Evolutionary conservation across 129 eudicot species (phyloP).

Genomic region (Tagetes patula): DNA sequence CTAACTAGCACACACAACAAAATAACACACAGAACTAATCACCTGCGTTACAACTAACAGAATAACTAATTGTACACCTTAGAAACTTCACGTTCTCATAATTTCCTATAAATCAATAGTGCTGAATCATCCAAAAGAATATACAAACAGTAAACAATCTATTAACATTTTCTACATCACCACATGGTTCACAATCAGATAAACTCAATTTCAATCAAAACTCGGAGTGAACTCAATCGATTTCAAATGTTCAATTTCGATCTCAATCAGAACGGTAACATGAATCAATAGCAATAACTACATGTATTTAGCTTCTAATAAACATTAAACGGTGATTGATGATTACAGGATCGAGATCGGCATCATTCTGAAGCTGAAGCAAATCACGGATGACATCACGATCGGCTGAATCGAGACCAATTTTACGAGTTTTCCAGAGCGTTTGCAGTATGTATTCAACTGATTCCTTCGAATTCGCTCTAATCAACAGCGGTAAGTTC

Average conservation of each 20-base stretch:
- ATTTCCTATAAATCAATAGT: too few relatives aligned
- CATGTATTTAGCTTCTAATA: neutral
- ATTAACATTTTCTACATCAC: too few relatives aligned
- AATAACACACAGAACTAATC: neutral
- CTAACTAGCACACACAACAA: conserved; percentile 1
- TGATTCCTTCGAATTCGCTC: conserved; percentile 62
- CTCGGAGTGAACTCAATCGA: neutral
- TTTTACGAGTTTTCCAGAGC: conserved; percentile 60
- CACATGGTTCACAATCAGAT: neutral
- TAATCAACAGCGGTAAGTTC: conserved; percentile 52
- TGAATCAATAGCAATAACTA: neutral
- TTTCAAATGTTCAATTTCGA: neutral
- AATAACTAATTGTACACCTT: neutral
- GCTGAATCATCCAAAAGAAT: neutral
- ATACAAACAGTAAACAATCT: neutral
- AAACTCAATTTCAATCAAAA: neutral
- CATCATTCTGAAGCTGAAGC: conserved; percentile 52
- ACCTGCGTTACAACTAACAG: neutral
- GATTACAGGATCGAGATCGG: conserved; percentile 60
- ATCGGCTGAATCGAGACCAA: conserved; percentile 60
- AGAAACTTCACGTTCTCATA: too few relatives aligned
- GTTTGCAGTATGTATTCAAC: conserved; percentile 61
- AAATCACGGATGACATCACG: conserved; percentile 55
- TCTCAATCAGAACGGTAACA: neutral
- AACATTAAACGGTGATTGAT: neutral